A percentile compares a stretch with the other conserved stretches of the same genome.
phyloP scores from a whole-genome alignment of 139 green algal species.

The Pycnococcus provasolii region DNA sequence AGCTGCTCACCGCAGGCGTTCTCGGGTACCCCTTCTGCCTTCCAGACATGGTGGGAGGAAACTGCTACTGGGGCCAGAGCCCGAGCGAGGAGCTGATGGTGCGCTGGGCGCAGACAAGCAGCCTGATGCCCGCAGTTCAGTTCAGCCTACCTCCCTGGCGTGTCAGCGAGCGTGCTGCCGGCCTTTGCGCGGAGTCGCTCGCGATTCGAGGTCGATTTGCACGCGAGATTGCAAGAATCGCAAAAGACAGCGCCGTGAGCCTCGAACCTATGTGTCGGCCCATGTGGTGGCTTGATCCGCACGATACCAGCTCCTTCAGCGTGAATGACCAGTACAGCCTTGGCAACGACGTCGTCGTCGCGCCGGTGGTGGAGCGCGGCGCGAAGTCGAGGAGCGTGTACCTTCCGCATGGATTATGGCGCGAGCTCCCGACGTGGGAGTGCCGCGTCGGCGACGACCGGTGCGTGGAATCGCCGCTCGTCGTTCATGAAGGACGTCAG shows the following conservation, averaged over 20 bases:
- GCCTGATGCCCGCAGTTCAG: conserved; percentile 56
- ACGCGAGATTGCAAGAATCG: conserved; percentile 19
- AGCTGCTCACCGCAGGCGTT: conserved; percentile 48
- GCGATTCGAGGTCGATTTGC: conserved; percentile 20
- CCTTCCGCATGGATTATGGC: conserved; percentile 38
- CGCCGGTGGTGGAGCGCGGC: conserved; percentile 45
- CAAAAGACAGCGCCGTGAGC: conserved; percentile 31
- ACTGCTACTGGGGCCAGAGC: conserved; percentile 38
- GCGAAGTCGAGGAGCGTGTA: conserved; percentile 42
- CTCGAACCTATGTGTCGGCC: conserved; percentile 47
- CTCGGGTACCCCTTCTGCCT: conserved; percentile 58
- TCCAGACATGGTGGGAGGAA: conserved; percentile 56
- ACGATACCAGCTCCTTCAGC: conserved; percentile 41
- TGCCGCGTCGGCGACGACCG: too few species aligned
- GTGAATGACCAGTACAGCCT: conserved; percentile 53
- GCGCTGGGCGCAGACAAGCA: conserved; percentile 50
- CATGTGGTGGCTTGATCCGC: conserved; percentile 54
- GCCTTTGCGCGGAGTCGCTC: conserved; percentile 28
- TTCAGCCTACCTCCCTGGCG: conserved; percentile 57
- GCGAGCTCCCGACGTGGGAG: conserved; percentile 2
- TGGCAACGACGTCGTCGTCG: conserved; percentile 51
- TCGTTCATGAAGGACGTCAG: too few species aligned
- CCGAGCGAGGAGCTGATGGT: conserved; percentile 50
- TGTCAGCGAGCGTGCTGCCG: conserved; percentile 32
- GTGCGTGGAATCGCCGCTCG: too few species aligned